phyloP scores from a whole-genome alignment of 2,329 filamentous ascomycete genomes.

The Drechslerella dactyloides region DNA sequence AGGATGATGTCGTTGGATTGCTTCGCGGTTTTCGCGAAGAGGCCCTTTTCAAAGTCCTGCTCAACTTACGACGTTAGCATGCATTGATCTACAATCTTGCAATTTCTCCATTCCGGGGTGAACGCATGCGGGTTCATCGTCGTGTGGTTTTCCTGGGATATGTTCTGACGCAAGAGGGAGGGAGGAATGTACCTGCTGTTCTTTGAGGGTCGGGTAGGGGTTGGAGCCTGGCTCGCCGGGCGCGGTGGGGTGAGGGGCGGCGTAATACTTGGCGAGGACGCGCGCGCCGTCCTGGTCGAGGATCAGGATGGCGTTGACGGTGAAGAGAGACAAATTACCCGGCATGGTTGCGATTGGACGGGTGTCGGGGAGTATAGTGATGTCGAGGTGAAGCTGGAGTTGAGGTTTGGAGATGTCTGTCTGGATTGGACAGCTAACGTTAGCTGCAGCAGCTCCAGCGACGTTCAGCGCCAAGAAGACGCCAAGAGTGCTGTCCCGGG shows the following conservation, averaged over 20 bases:
- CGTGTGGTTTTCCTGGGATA: no score
- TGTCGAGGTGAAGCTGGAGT: background rate
- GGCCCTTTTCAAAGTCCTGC: constrained; percentile 85
- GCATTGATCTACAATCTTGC: no score
- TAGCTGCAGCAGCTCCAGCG: constrained; percentile 15
- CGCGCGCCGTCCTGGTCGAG: constrained; percentile 87
- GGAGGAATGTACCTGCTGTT: constrained; percentile 69
- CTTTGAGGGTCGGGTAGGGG: constrained; percentile 86
- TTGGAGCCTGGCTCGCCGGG: constrained; percentile 61
- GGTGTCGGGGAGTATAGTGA: constrained; percentile 19
- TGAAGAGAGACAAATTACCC: constrained; percentile 65
- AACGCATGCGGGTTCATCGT: no score
- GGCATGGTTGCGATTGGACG: constrained; percentile 58
- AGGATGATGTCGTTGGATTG: constrained; percentile 87
- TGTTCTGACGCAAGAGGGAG: background rate
- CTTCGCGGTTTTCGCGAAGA: constrained; percentile 94
- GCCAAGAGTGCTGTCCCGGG: background rate
- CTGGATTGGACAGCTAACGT: constrained; percentile 20
- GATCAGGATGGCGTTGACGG: constrained; percentile 74
- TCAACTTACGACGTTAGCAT: background rate
- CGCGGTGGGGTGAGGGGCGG: constrained; percentile 71
- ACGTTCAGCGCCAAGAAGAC: constrained; percentile 14
- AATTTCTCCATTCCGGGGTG: no score
- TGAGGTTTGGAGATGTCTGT: constrained; percentile 3
- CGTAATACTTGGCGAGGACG: constrained; percentile 94